These are phyloP conservation scores for Trametes punicea DNA, from an alignment of 768 basidiomycete genomes.

Conservation along the genomic window DNA sequence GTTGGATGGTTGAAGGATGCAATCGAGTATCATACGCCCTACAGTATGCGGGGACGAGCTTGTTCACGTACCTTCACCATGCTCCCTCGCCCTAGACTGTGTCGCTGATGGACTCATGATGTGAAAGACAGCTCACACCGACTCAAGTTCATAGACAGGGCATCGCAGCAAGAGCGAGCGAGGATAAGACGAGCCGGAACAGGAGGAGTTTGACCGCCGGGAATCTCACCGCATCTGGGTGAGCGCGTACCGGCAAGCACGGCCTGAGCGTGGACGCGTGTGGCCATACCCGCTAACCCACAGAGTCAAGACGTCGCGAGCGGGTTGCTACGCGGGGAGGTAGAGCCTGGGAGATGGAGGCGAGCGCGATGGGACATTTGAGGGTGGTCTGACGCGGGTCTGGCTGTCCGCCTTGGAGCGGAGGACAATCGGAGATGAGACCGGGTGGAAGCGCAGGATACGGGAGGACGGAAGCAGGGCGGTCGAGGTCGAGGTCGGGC, in stretches of 20 bases:
- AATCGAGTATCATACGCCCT: not conserved
- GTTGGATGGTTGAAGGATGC: not conserved
- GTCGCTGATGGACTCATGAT: no score
- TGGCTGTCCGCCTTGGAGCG: constrained; percentile 2
- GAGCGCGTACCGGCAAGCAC: constrained; percentile 8
- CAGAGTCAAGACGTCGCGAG: not conserved
- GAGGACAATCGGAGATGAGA: constrained; percentile 14
- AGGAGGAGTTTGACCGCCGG: not conserved
- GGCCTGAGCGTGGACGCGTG: constrained; percentile 10
- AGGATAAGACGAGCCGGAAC: not conserved
- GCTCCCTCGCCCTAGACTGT: not conserved
- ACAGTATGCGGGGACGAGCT: not conserved
- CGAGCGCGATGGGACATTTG: constrained; percentile 10
- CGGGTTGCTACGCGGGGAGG: not conserved
- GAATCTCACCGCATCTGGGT: not conserved
- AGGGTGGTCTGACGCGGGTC: constrained; percentile 16
- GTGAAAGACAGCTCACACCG: not conserved
- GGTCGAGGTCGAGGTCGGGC: not conserved
- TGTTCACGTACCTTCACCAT: constrained; percentile 2
- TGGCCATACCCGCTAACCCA: not conserved
- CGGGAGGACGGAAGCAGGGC: not conserved
- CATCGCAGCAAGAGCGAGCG: not conserved
- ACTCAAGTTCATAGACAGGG: not conserved
- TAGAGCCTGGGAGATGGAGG: constrained; percentile 10
- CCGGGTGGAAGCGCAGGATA: constrained; percentile 6